These are phyloP conservation scores for Akanthomyces dipterigenus DNA, from an alignment of 2,329 filamentous ascomycete genomes.

Conservation along the genomic window DNA sequence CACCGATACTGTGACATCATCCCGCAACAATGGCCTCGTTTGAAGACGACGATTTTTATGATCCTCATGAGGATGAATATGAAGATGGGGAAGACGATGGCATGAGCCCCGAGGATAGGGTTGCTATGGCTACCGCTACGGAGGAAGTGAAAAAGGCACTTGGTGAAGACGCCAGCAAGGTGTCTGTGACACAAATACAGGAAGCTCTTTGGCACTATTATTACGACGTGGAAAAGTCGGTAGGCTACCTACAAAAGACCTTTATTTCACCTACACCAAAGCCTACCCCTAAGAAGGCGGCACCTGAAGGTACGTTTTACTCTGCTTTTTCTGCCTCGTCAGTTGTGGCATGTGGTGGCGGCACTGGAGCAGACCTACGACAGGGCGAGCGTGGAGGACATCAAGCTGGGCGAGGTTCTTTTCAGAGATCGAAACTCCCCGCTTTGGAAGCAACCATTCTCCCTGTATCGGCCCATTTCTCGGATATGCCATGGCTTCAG, in stretches of 20 bases:
- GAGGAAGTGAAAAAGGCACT: constrained; percentile 59
- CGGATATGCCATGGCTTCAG: constrained; percentile 78
- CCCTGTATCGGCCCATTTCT: constrained; percentile 44
- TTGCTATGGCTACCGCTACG: constrained; percentile 56
- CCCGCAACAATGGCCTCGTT: constrained; percentile 6
- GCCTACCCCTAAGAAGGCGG: constrained; percentile 33
- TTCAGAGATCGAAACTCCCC: constrained; percentile 13
- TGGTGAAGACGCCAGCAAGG: constrained; percentile 50
- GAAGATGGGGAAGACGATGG: constrained; percentile 41
- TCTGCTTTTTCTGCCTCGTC: constrained; percentile 12
- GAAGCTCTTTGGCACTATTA: constrained; percentile 95
- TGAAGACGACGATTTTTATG: constrained; percentile 13
- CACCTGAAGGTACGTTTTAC: constrained; percentile 33
- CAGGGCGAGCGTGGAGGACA: constrained; percentile 10
- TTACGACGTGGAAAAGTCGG: constrained; percentile 82
- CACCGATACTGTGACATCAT: constrained; percentile 3
- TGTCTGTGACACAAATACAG: constrained; percentile 63
- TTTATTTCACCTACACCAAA: constrained; percentile 43
- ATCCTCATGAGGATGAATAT: constrained; percentile 28
- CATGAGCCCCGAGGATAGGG: constrained; percentile 41
- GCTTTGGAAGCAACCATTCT: constrained; percentile 14
- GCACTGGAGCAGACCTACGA: constrained; percentile 28
- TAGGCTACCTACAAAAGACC: constrained; percentile 69
- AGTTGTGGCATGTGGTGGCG: constrained; percentile 1
- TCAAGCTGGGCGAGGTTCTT: background rate